These are phyloP conservation scores for Sphagnum tenellum DNA, from an alignment of 225 moss, liverwort and hornwort genomes.

Conservation along the genomic window DNA sequence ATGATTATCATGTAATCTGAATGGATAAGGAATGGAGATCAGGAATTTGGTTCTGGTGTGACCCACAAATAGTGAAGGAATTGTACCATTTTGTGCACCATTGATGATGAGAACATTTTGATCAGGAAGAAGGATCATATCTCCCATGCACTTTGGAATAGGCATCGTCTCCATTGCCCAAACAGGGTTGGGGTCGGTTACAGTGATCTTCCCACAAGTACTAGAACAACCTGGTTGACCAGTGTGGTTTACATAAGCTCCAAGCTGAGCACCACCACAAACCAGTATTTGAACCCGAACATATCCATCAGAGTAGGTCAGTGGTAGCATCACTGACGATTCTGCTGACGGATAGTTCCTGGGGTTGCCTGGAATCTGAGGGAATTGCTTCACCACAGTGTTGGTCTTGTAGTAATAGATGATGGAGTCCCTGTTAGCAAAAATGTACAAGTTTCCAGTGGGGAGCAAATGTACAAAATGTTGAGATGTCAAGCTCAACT, in stretches of 20 bases:
- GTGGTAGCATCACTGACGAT: constrained; percentile 61
- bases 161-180: constrained; percentile 85
- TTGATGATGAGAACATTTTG: constrained; percentile 56
- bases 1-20: not conserved
- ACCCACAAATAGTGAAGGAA: not conserved
- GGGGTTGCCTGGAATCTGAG: constrained; percentile 42
- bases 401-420: constrained; percentile 41
- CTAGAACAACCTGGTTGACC: constrained; percentile 16
- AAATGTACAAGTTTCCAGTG: constrained; percentile 50
- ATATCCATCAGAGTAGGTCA: constrained; percentile 16
- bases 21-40: not conserved
- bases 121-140: constrained; percentile 65
- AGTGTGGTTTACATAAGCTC: constrained; percentile 11
- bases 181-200: constrained; percentile 10
- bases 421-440: constrained; percentile 67
- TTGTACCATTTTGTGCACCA: constrained; percentile 41
- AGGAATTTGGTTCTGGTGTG: not conserved
- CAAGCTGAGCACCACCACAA: constrained; percentile 58
- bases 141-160: constrained; percentile 45
- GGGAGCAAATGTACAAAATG: constrained; percentile 62
- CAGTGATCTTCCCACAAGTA: constrained; percentile 48
- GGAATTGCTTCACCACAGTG: constrained; percentile 18
- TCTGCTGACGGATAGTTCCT: constrained; percentile 72
- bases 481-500: too few relatives aligned
- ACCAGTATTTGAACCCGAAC: constrained; percentile 40